phyloP scores from a whole-genome alignment of 768 basidiomycete species.

The Auricularia cornea region DNA sequence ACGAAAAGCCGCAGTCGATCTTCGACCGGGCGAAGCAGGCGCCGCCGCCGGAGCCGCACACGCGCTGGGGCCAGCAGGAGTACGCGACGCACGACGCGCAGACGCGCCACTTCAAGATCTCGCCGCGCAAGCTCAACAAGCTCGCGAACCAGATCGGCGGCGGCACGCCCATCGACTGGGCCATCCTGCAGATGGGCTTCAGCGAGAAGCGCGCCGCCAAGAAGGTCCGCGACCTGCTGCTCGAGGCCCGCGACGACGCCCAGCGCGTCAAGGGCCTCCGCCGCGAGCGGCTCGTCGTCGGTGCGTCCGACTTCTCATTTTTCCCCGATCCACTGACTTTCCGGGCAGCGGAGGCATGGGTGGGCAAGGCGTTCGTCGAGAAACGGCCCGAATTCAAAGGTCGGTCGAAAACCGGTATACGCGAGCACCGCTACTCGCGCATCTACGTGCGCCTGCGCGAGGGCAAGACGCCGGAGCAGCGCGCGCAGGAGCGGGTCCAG shows the following conservation, averaged over 20 bases:
- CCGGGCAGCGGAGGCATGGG: conserved; percentile 81
- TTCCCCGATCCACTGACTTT: background rate
- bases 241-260: conserved; percentile 81
- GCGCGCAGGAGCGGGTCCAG: conserved; percentile 50
- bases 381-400: conserved; percentile 76
- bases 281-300: conserved; percentile 64
- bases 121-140: conserved; percentile 86
- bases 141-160: conserved; percentile 81
- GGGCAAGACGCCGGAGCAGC: conserved; percentile 68
- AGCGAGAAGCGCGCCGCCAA: conserved; percentile 84
- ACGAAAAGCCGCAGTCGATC: background rate
- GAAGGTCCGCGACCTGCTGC: conserved; percentile 83
- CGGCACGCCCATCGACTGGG: conserved; percentile 86
- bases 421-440: conserved; percentile 65
- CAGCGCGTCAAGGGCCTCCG: conserved; percentile 66
- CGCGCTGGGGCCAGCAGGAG: background rate
- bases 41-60: background rate
- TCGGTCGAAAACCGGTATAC: conserved; percentile 71
- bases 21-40: background rate
- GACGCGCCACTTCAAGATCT: conserved; percentile 88
- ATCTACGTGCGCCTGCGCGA: conserved; percentile 71
- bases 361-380: conserved; percentile 64
- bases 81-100: conserved; percentile 76
- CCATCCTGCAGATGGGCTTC: conserved; percentile 95
- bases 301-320: conserved; percentile 40